Evolutionary conservation across 345 rosid genomes (phyloP), one percentile per base, ranked within the genome.

Genomic region (Eucalyptus tenuipes): DNA sequence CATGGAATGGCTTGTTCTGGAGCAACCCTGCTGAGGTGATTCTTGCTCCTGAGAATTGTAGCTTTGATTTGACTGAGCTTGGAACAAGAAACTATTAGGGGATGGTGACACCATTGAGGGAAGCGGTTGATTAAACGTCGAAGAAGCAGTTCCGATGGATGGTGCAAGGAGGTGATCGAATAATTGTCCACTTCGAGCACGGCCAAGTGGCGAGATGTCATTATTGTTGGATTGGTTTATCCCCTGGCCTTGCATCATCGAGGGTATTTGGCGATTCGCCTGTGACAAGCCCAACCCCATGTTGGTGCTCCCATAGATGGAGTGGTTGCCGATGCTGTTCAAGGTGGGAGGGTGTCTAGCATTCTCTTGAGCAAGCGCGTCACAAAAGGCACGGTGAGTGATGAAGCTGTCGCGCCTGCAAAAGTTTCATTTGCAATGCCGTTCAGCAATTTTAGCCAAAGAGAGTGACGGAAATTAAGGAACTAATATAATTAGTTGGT

Each of bases 331-430:
- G 89, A 95, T 91, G 44, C 95, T 89, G 91, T 90, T 93, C 91
- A 94, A 92, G 40, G 89, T 88, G 31, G 96, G 92, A 80, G 96
- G 95, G 90, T 95, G 95, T 87, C 98, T 94, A 16, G 95, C 95
- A 92, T 95, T 95, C 89, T 96, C 97, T 87, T 94, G 97, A 91
- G 98, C 98, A 87, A 96, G 89, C 66, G 98, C 98, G 88, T 96
- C 98, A 86, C 98, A 96, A 88, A 96, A 96, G 44, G 98, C 98
- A 85, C 98, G 92, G 89, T 96, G 98, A 27, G 98, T 95, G 88
- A 96, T 95, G 85, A 96, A 96, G 90, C 97, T 96, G 89, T 96
- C 98, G 16, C 98, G 94, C 94, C 98, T 96, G 94, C 89, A 90
- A 45, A 85, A 87, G 86, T 75, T 75, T 40, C 84, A 40, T 40